Percentiles rank a stretch among this genome's conserved stretches.
These are phyloP conservation scores for Ogataea nakhonphanomensis DNA, from an alignment of 805 yeast genomes.

Conservation along the genomic window DNA sequence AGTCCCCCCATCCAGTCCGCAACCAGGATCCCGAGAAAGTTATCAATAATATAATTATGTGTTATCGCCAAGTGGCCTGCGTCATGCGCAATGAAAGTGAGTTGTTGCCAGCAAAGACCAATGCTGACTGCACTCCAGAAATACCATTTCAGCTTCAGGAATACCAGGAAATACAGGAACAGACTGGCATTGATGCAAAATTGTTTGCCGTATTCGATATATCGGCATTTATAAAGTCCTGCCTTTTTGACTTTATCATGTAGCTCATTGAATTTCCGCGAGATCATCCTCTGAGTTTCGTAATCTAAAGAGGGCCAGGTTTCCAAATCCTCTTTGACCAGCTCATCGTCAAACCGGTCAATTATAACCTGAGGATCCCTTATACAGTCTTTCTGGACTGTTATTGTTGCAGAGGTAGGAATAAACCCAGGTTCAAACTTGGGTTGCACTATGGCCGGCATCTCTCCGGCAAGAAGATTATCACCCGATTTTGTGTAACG, in stretches of 20 bases:
- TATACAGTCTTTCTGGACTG: slow-evolving; percentile 28
- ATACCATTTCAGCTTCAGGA: slow-evolving; percentile 45
- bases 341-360: slow-evolving; percentile 54
- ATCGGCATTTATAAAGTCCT: slow-evolving; percentile 71
- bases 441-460: slow-evolving; percentile 43
- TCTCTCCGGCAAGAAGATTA: slow-evolving; percentile 37
- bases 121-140: slow-evolving; percentile 57
- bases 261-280: slow-evolving; percentile 55
- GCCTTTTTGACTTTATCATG: slow-evolving; percentile 51
- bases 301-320: slow-evolving; percentile 64
- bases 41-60: slow-evolving; percentile 75
- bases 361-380: slow-evolving; percentile 55
- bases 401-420: slow-evolving; percentile 32
- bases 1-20: slow-evolving; percentile 87
- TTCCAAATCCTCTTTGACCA: slow-evolving; percentile 53
- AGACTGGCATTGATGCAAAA: slow-evolving; percentile 54
- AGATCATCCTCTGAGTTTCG: slow-evolving; percentile 56
- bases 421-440: slow-evolving; percentile 48
- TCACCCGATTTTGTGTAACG: slow-evolving; percentile 33
- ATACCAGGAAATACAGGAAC: slow-evolving; percentile 46
- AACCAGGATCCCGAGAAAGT: slow-evolving; percentile 63
- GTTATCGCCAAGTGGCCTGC: slow-evolving; percentile 85
- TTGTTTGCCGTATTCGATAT: slow-evolving; percentile 71
- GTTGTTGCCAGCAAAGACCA: slow-evolving; percentile 86
- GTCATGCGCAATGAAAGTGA: slow-evolving; percentile 85